Conservation (phyloP, 2,329 filamentous ascomycete species). For the Calonectria naviculata region DNA sequence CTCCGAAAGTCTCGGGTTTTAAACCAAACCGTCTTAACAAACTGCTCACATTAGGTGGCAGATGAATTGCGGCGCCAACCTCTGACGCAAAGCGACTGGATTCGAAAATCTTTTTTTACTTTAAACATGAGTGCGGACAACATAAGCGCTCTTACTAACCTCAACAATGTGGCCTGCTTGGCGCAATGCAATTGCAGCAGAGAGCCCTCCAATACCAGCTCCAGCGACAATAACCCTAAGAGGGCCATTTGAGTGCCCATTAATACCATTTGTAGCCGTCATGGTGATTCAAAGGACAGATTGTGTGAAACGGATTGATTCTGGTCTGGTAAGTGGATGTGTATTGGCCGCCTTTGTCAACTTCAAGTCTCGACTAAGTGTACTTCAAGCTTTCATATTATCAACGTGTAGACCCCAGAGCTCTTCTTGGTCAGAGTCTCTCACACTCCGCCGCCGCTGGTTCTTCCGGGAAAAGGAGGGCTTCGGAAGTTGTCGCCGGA, state of each 20-base stretch:
- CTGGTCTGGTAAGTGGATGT: too few species aligned
- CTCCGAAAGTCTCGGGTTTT: not conserved
- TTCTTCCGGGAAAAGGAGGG: not conserved
- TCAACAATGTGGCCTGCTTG: not conserved
- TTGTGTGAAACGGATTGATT: not conserved
- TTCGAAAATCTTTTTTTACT: not conserved
- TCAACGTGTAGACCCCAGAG: not conserved
- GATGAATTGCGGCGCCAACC: not conserved
- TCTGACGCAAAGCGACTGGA: not conserved
- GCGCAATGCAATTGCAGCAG: not conserved
- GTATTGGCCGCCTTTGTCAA: too few species aligned
- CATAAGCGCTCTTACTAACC: not conserved
- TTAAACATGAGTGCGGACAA: not conserved
- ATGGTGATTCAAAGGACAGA: not conserved
- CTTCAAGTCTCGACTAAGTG: not conserved
- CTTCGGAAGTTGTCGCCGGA: not conserved
- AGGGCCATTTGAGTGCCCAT: not conserved
- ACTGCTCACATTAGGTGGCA: not conserved
- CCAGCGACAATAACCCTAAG: not conserved
- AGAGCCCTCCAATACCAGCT: not conserved
- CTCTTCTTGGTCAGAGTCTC: not conserved
- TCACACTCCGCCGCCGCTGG: not conserved
- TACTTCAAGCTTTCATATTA: not conserved
- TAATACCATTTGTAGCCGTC: not conserved
- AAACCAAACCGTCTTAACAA: not conserved